Conservation (phyloP, 2,329 filamentous ascomycete species). For the Exophiala aquamarina region DNA sequence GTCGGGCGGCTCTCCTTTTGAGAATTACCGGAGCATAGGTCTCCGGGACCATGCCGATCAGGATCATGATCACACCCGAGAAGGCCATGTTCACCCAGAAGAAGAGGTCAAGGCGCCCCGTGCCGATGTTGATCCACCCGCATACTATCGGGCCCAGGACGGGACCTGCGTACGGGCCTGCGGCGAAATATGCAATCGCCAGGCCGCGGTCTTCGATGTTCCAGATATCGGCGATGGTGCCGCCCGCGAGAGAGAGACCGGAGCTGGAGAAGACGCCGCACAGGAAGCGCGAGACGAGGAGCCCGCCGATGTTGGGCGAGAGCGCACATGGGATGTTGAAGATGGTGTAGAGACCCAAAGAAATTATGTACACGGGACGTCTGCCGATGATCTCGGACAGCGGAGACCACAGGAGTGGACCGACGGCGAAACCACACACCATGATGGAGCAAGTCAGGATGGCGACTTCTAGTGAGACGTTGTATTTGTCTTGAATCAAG, state of each 20-base stretch:
- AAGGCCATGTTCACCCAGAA: conserved; percentile 65
- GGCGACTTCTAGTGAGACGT: conserved; percentile 46
- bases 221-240: conserved; percentile 53
- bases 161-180: conserved; percentile 54
- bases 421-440: conserved; percentile 56
- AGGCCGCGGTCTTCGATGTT: conserved; percentile 57
- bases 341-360: conserved; percentile 33
- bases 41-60: conserved; percentile 54
- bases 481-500: conserved; percentile 52
- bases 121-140: conserved; percentile 55
- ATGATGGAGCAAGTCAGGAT: conserved; percentile 51
- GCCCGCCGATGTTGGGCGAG: conserved; percentile 57
- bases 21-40: conserved; percentile 57
- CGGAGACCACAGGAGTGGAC: conserved; percentile 53
- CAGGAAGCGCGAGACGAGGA: conserved; percentile 73
- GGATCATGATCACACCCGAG: conserved; percentile 51
- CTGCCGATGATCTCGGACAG: conserved; percentile 34
- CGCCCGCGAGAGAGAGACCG: conserved; percentile 50
- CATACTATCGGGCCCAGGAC: conserved; percentile 61
- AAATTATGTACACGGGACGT: conserved; percentile 36
- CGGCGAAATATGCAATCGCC: conserved; percentile 58
- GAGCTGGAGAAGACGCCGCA: conserved; percentile 77
- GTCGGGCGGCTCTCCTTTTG: conserved; percentile 47
- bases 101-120: conserved; percentile 32
- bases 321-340: conserved; percentile 39